phyloP scores from a whole-genome alignment of 352 stramenopile genomes.

The Phytopythium ostracodes region DNA sequence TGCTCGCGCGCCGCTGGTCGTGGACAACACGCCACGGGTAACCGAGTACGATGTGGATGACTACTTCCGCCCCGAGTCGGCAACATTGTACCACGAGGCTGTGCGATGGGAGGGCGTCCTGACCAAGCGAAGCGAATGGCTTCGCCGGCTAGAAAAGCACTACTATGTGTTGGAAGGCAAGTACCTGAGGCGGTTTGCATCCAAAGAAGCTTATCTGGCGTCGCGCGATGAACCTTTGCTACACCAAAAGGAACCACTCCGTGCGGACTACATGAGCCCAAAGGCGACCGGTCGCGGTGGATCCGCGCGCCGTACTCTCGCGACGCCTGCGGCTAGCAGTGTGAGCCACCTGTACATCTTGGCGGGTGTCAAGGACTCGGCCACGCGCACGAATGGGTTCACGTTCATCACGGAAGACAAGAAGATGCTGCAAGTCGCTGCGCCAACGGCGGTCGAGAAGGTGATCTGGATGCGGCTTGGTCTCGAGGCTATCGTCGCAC shows the following conservation, averaged over 20 bases:
- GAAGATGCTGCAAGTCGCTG: conserved; percentile 75
- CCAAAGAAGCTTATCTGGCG: conserved; percentile 79
- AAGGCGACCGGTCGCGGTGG: conserved; percentile 16
- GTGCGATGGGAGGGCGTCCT: conserved; percentile 84
- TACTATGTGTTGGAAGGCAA: conserved; percentile 87
- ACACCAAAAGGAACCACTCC: conserved; percentile 35
- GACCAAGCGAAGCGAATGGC: conserved; percentile 77
- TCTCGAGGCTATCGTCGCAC: conserved; percentile 80
- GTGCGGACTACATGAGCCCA: conserved; percentile 32
- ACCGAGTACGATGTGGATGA: conserved; percentile 24
- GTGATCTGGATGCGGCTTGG: conserved; percentile 87
- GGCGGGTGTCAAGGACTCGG: conserved; percentile 82
- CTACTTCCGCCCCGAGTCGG: conserved; percentile 53
- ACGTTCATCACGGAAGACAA: conserved; percentile 89
- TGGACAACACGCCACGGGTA: conserved; percentile 11
- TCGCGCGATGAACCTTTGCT: conserved; percentile 73
- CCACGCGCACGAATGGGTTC: conserved; percentile 72
- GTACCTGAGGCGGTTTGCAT: conserved; percentile 77
- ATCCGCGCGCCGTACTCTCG: conserved; percentile 32
- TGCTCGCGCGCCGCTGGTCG: conserved; percentile 1
- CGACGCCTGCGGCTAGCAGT: conserved; percentile 34
- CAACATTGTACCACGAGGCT: conserved; percentile 72
- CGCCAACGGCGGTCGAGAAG: conserved; percentile 77
- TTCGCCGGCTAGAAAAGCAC: conserved; percentile 76
- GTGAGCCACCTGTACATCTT: conserved; percentile 79